Conservation (phyloP, 2,329 filamentous ascomycete genomes). For the Metarhizium brunneum region DNA sequence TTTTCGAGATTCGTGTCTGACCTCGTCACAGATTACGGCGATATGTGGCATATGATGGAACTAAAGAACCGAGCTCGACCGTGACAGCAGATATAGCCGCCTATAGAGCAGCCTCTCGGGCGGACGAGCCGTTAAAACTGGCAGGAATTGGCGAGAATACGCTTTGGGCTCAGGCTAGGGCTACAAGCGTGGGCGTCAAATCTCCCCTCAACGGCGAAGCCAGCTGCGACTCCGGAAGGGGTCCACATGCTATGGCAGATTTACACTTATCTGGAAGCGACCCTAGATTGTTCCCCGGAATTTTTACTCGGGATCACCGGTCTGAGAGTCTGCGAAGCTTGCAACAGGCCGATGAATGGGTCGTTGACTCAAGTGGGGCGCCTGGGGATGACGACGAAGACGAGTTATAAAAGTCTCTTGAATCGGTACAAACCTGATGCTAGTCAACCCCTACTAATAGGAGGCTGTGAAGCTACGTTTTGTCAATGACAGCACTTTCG, state of each 20-base stretch:
- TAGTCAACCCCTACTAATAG: too few species aligned
- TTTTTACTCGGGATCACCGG: constrained; percentile 44
- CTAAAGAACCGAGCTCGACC: constrained; percentile 11
- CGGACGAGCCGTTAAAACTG: background rate
- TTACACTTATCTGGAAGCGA: constrained; percentile 48
- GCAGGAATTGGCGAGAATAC: background rate
- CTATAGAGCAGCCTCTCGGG: background rate
- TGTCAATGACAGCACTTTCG: too few species aligned
- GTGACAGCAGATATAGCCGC: background rate
- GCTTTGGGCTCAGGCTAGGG: background rate
- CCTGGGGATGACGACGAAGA: constrained; percentile 9
- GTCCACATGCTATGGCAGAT: constrained; percentile 30
- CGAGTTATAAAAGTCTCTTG: background rate
- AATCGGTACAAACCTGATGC: background rate
- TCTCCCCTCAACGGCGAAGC: background rate
- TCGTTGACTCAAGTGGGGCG: constrained; percentile 10
- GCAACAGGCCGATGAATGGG: constrained; percentile 15
- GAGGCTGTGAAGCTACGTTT: too few species aligned
- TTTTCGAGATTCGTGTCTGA: background rate
- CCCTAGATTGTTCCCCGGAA: constrained; percentile 63
- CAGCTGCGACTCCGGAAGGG: constrained; percentile 26
- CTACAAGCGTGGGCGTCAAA: background rate
- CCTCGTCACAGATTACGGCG: constrained; percentile 26
- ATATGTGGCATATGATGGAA: constrained; percentile 29
- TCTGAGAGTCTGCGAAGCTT: constrained; percentile 30